Base-by-base conservation (phyloP, 306 rosid species). In the Morella rubra region DNA sequence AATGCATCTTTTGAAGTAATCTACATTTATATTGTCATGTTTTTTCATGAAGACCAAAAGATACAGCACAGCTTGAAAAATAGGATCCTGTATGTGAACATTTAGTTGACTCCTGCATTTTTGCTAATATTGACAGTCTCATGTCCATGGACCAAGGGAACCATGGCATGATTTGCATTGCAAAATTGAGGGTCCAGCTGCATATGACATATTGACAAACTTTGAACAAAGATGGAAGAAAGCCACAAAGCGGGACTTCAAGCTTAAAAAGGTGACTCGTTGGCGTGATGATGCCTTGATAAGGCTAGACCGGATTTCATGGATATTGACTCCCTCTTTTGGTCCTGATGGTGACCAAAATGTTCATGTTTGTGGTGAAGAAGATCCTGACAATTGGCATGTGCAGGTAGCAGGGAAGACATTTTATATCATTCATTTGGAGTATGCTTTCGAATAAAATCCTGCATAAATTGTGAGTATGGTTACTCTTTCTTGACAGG, bases 91-190 rank as follows among this genome's bases (percentile, higher is more conserved):
- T 32, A 32, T 32, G 37, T 0, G 37, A 2, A 32, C 37, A 32
- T 32, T 2, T 32, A 32, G 2, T 32, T 32, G 3, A 32, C 37
- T 32, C 37, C 37, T 32, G 37, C 3, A 32, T 32, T 32, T 32
- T 32, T 32, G 3, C 37, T 32, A 32, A 32, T 32, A 32, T 32
- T 32, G 37, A 32, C 37, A 32, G 37, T 2, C 37, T 2, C 37
- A 32, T 32, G 37, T 32, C 37, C 37, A 32, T 32, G 37, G 37
- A 32, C 37, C 37, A 32, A 32, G 99, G 82, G 97, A 95, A 78
- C 99, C 99, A 12, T 95, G 99, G 99, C 99, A 95, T 73, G 99
- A 95, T 85, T 77, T 95, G 87, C 99, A 95, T 83, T 91, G 96
- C 71, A 92, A 83, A 85, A 83, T 95, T 81, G 99, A 95, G 45